Percentiles rank a stretch among this genome's conserved stretches.
Evolutionary conservation across 208 protist species (phyloP).

Genomic region (Jaenimonas drosophilae): DNA sequence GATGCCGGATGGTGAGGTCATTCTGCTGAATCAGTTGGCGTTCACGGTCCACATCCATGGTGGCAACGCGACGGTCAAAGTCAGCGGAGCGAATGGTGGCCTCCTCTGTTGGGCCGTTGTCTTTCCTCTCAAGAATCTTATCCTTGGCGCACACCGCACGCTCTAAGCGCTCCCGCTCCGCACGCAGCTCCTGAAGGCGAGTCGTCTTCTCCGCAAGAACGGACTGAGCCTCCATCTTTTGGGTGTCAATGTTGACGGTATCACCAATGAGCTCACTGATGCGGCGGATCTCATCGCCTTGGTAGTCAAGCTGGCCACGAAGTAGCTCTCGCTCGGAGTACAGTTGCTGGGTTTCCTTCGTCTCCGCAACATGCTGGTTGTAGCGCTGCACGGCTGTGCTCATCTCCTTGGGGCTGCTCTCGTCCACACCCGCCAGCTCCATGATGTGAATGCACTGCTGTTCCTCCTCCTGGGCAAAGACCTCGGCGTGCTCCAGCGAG

Average conservation of each 20-base stretch:
- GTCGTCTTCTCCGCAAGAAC: slow-evolving; percentile 47
- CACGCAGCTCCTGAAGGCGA: slow-evolving; percentile 27
- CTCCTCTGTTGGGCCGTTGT: slow-evolving; percentile 23
- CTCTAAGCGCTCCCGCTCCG: slow-evolving; percentile 18
- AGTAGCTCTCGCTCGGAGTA: slow-evolving; percentile 36
- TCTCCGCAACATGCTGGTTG: slow-evolving; percentile 18
- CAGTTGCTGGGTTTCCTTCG: slow-evolving; percentile 11
- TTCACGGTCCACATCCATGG: slow-evolving; percentile 39
- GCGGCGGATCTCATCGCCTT: slow-evolving; percentile 33
- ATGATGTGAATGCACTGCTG: slow-evolving; percentile 14
- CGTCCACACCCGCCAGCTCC: slow-evolving; percentile 20
- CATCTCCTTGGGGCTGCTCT: slow-evolving; percentile 14
- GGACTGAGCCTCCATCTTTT: slow-evolving; percentile 28
- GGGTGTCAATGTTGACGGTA: slow-evolving; percentile 33
- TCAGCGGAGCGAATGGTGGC: slow-evolving; percentile 39
- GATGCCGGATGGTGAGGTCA: slow-evolving; percentile 44
- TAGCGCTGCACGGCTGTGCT: slow-evolving; percentile 12
- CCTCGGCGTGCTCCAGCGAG: slow-evolving; percentile 9
- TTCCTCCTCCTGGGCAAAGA: slow-evolving; percentile 2
- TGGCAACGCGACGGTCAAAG: slow-evolving; percentile 45
- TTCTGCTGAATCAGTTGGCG: slow-evolving; percentile 41
- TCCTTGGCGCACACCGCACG: slow-evolving; percentile 33
- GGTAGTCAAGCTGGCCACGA: slow-evolving; percentile 22
- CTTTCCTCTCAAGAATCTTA: slow-evolving; percentile 31
- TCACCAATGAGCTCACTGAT: slow-evolving; percentile 31